Evolutionary conservation across 2,329 filamentous ascomycete species (phyloP), one percentile per base, ranked within the genome.

Genomic region (Botrytis hyacinthi): DNA sequence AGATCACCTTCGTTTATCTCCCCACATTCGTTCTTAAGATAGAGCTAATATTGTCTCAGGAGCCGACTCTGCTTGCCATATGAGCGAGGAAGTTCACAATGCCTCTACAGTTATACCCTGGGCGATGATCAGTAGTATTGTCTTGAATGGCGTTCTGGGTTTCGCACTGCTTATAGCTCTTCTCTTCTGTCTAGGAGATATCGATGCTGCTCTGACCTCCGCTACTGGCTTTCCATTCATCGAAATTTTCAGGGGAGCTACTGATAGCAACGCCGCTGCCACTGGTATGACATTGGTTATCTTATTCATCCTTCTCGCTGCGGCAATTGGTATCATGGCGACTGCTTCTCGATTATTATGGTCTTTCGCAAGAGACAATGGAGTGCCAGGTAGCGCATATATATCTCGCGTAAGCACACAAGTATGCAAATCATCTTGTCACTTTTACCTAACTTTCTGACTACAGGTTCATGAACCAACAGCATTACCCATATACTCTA

Each of bases 241-340:
- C 77, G 83, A 86, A 37, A 84, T 89, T 60, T 88, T 89, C 74
- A 84, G 83, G 2, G 84, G 86, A 4, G 85, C 84, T 16, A 83
- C 84, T 12, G 84, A 88, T 81, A 74, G 65, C 29, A 78, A 80
- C 10, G 81, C 80, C 1, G 86, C 83, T 2, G 84, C 86, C 3
- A 85, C 84, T 26, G 82, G 84, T 14, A 85, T 88, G 83, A 82
- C 83, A 0, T 81, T 83, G 1, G 81, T 86, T 18, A 81, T 86
- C 18, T 80, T 83, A 54, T 78, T 82, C 12, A 76, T 83, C 0
- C 77, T 82, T 4, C 80, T 83, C 46, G 82, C 81, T 60, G 81
- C 80, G 32, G 82, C 80, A 29, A 81, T 85, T 68, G 79, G 81
- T 32, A 80, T 80, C 70, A 79, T 79, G 73, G 82, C 76, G 73